Evolutionary conservation across 192 early-diverging fungal species (phyloP), one percentile per base, ranked within the genome.

Genomic region (Coemansia sp.): DNA sequence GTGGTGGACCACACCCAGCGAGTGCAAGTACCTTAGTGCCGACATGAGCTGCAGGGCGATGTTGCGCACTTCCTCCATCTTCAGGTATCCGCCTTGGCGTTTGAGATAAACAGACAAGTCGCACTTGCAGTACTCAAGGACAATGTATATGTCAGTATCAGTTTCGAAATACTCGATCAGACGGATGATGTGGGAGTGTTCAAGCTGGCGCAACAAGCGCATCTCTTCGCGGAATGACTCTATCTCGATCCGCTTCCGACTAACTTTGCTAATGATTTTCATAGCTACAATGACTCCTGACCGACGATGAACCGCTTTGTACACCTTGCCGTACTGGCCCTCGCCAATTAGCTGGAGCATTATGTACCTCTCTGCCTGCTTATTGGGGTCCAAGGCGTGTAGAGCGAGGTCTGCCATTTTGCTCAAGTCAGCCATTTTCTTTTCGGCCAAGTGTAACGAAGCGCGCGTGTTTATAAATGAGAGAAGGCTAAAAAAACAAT

Each of bases 1-100:
- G 48, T 90, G 77, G 79, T 92, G 90, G 55, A 92, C 89, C 4
- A 92, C 87, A 19, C 87, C 87, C 60, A 80, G 78, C 4, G 84
- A 81, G 59, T 92, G 90, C 70, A 90, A 64, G 63, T 90, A 89
- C 34, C 65, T 63, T 6, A 92, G 81, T 9, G 87, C 90, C 11
- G 83, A 81, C 25, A 92, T 77, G 5, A 87, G 78, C 81, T 91
- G 84, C 61, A 72, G 41, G 3, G 71, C 79, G 53, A 85, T 78
- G 23, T 31, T 50, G 60, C 78, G 67, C 34, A 82, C 76, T 17
- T 81, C 70, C 66, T 82, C 75, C 64, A 75, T 73, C 37, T 58
- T 67, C 62, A 85, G 67, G 41, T 66, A 79, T 64, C 78, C 76
- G 61, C 76, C 80, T 15, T 50, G 51, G 14, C 69, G 70, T 42